Evolutionary conservation across 257 asterid species (phyloP), one percentile per base, ranked within the genome.

Genomic region (Petunia axillaris): DNA sequence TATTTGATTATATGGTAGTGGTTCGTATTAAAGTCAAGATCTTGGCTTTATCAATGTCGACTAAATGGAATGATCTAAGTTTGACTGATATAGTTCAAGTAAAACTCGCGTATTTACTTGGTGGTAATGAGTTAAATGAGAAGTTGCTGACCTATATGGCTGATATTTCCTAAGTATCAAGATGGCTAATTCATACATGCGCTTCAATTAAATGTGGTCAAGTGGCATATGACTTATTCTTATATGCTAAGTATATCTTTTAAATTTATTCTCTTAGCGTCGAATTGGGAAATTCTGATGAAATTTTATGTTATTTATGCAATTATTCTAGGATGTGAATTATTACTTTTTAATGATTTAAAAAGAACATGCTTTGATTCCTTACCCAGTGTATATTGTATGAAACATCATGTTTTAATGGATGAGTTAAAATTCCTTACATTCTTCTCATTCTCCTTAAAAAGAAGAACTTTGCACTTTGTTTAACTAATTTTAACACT

Each of bases 71-170:
- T 75, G 76, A 76, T 13, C 84, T 77, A 82, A 74, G 76, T 64
- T 87, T 81, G 83, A 58, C 60, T 62, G 80, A 76, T 82, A 76
- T 78, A 80, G 73, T 67, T 80, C 79, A 41, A 52, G 41, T 74
- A 44, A 43, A 43, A 38, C 25, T 77, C 39, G 44, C 57, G 64
- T 67, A 41, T 78, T 81, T 73, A 79, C 75, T 40, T 87, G 43
- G 48, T 64, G 41, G 82, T 63, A 77, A 81, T 43, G 68, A 13
- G 3, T 81, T 78, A 71, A 75, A 38, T 82, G 43, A 63, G 54
- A 44, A 43, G 66, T 77, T 78, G 65, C 59, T 15, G 66, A 37
- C 74, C 43, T 76, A 5, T 63, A 70, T 73, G 62, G 25, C 25
- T 25, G 77, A 5, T 35, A 50, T 11, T 73, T 73, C 16, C 35